Conservation (phyloP, 2,329 filamentous ascomycete genomes). For the Claviceps fusiformis region DNA sequence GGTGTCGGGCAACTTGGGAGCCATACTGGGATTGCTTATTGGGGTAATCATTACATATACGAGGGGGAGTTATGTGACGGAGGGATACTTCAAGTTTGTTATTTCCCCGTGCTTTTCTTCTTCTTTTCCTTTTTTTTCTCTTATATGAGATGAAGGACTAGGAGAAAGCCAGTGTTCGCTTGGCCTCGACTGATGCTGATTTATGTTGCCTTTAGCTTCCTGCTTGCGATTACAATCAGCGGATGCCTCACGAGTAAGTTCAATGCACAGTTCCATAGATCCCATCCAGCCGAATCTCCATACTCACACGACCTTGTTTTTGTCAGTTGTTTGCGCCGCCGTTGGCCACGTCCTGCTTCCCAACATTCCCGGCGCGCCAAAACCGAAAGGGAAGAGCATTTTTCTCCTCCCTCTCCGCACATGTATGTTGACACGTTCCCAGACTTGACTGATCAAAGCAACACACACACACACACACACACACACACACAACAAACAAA, state of each 20-base stretch:
- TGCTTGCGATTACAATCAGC: constrained; percentile 9
- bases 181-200: neutral
- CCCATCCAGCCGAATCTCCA: neutral
- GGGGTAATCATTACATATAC: constrained; percentile 10
- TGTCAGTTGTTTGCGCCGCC: constrained; percentile 6
- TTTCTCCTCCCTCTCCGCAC: constrained; percentile 9
- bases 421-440: constrained; percentile 3
- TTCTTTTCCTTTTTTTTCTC: neutral
- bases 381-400: constrained; percentile 6
- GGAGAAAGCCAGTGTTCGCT: too few species aligned
- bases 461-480: too few species aligned
- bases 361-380: constrained; percentile 6
- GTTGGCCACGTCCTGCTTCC: constrained; percentile 9
- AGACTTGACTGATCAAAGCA: neutral
- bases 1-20: constrained; percentile 8
- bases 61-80: constrained; percentile 7
- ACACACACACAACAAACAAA: too few species aligned
- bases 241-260: constrained; percentile 10
- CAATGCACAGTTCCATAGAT: neutral
- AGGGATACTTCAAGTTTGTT: constrained; percentile 9
- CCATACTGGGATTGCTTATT: constrained; percentile 9
- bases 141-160: neutral
- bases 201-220: constrained; percentile 3
- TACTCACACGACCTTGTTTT: neutral
- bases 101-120: too few species aligned